Conservation (phyloP, 768 basidiomycete genomes). For the Cytidiella melzeri region DNA sequence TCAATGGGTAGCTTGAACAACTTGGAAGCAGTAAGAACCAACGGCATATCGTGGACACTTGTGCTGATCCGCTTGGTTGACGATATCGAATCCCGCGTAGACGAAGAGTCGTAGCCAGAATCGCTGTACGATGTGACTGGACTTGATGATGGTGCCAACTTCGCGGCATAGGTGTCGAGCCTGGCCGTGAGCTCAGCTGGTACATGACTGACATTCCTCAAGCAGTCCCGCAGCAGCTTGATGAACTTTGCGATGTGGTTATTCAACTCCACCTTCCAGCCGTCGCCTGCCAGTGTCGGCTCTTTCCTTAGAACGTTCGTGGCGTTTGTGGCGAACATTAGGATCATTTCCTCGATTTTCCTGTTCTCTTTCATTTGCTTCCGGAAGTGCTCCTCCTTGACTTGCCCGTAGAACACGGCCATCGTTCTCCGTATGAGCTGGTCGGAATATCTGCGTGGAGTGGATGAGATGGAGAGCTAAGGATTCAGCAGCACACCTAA, state of each 20-base stretch:
- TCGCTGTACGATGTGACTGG: slow-evolving; percentile 40
- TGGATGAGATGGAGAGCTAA: too few relatives aligned
- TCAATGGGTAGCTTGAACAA: slow-evolving; percentile 71
- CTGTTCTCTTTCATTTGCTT: slow-evolving; percentile 93
- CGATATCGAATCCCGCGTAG: slow-evolving; percentile 48
- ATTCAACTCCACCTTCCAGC: slow-evolving; percentile 91
- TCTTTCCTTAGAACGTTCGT: slow-evolving; percentile 87
- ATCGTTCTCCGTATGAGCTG: slow-evolving; percentile 85
- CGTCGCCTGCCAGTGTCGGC: slow-evolving; percentile 73
- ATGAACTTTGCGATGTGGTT: slow-evolving; percentile 89
- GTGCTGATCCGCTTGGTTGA: slow-evolving; percentile 31
- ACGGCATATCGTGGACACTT: slow-evolving; percentile 68
- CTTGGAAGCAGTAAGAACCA: slow-evolving; percentile 61
- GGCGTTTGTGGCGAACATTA: slow-evolving; percentile 92
- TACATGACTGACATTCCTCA: slow-evolving; percentile 67
- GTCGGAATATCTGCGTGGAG: slow-evolving; percentile 81
- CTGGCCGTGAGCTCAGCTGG: slow-evolving; percentile 77
- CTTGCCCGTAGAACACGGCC: slow-evolving; percentile 89
- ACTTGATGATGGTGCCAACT: slow-evolving; percentile 54
- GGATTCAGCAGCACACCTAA: too few relatives aligned
- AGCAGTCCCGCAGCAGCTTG: slow-evolving; percentile 74
- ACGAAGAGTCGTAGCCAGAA: slow-evolving; percentile 61
- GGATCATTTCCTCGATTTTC: slow-evolving; percentile 94
- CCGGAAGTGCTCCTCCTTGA: slow-evolving; percentile 78
- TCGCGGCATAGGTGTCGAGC: slow-evolving; percentile 78